Percentiles rank a stretch among this genome's conserved stretches.
Evolutionary conservation across 768 basidiomycete genomes (phyloP).

Genomic region (Termitomyces sp.): DNA sequence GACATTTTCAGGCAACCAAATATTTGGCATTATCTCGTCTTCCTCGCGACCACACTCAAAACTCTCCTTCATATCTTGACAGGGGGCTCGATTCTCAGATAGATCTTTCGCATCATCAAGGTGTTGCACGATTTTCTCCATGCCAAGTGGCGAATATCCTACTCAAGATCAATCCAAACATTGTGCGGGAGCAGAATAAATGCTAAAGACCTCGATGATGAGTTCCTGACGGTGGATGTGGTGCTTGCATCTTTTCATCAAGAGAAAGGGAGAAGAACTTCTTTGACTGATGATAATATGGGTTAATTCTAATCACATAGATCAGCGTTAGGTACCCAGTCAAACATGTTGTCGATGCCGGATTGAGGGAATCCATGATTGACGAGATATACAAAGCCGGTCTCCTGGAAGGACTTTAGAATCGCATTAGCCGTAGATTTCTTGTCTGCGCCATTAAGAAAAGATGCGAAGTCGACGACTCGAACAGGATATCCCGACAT

Average conservation of each 20-base stretch:
- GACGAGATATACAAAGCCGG: slow-evolving; percentile 43
- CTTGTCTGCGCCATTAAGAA: slow-evolving; percentile 34
- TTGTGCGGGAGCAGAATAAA: slow-evolving; percentile 5
- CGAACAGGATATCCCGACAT: slow-evolving; percentile 13
- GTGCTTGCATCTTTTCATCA: slow-evolving; percentile 36
- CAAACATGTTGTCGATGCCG: slow-evolving; percentile 34
- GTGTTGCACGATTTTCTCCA: slow-evolving; percentile 34
- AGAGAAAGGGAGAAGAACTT: slow-evolving; percentile 31
- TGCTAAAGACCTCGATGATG: slow-evolving; percentile 35
- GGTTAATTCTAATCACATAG: not conserved
- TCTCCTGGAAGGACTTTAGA: slow-evolving; percentile 36
- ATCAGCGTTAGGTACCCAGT: slow-evolving; percentile 25
- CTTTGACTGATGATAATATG: slow-evolving; percentile 24
- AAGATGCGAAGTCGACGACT: slow-evolving; percentile 38
- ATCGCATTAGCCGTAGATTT: slow-evolving; percentile 35
- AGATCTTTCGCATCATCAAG: slow-evolving; percentile 27
- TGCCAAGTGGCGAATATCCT: slow-evolving; percentile 35
- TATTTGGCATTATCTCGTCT: slow-evolving; percentile 43
- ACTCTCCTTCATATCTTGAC: slow-evolving; percentile 44
- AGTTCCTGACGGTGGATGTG: slow-evolving; percentile 37
- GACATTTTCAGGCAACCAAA: slow-evolving; percentile 49
- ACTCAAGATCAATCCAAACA: not conserved
- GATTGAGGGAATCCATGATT: slow-evolving; percentile 35
- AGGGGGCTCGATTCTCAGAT: slow-evolving; percentile 21
- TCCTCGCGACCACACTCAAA: slow-evolving; percentile 51